Evolutionary conservation across 1,139 yeast genomes (phyloP).

Genomic region (Hemisphaericaspora lyxosophila): DNA sequence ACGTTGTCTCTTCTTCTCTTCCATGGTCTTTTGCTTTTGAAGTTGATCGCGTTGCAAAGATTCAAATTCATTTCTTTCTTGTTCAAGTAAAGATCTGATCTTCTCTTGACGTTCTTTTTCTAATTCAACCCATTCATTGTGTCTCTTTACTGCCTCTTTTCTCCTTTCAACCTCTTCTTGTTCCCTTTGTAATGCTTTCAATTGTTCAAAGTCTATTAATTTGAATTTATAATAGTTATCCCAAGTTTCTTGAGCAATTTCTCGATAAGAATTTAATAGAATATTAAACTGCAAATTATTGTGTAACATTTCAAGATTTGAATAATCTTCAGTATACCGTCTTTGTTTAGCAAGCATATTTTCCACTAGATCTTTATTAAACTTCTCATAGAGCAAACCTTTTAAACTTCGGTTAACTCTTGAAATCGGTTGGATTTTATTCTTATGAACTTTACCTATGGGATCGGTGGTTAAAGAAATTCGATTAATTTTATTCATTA

Average conservation of each 20-base stretch:
- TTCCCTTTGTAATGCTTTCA: constrained; percentile 23
- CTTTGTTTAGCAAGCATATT: constrained; percentile 30
- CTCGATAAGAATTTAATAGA: constrained; percentile 42
- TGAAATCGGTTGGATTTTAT: constrained; percentile 15
- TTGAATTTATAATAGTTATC: constrained; percentile 39
- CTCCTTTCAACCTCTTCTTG: constrained; percentile 14
- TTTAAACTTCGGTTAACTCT: constrained; percentile 32
- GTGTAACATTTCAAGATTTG: constrained; percentile 46
- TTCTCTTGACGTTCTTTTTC: constrained; percentile 22
- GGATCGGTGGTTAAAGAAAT: constrained; percentile 25
- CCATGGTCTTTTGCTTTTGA: constrained; percentile 11
- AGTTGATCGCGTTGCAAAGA: constrained; percentile 15
- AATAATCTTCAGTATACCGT: constrained; percentile 35
- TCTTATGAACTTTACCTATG: constrained; percentile 16
- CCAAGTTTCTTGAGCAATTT: constrained; percentile 44
- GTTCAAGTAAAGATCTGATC: constrained; percentile 12
- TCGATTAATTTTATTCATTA: constrained; percentile 41
- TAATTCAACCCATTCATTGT: constrained; percentile 19
- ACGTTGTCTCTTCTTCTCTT: constrained; percentile 14
- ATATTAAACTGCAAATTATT: constrained; percentile 44
- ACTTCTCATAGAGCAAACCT: constrained; percentile 41
- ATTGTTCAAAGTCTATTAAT: constrained; percentile 41
- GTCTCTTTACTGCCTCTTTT: constrained; percentile 8
- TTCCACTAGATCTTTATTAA: constrained; percentile 33
- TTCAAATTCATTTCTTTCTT: constrained; percentile 17